These are phyloP conservation scores for Yamadazyma siamensis DNA, from an alignment of 1,139 yeast species.

Conservation along the genomic window DNA sequence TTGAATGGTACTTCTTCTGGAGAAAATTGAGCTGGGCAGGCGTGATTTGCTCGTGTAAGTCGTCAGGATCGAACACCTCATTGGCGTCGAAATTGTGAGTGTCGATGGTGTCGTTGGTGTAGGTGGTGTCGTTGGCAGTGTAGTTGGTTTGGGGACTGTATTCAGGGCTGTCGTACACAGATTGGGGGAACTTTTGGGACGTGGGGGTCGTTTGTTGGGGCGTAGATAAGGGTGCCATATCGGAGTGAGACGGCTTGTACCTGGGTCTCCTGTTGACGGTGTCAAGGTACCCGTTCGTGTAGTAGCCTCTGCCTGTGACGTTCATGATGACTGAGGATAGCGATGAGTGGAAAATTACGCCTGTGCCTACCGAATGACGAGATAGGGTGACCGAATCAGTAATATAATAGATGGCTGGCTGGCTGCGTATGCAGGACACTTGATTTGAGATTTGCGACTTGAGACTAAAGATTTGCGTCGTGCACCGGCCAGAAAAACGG, in stretches of 20 bases:
- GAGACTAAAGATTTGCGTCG: too few relatives aligned
- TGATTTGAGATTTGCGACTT: too few relatives aligned
- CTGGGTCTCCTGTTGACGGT: slow-evolving; percentile 13
- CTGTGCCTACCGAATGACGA: too few relatives aligned
- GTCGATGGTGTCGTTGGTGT: slow-evolving; percentile 6
- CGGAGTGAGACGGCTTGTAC: too few relatives aligned
- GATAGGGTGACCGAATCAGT: too few relatives aligned
- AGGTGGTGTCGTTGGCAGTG: slow-evolving; percentile 6
- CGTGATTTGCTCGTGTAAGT: slow-evolving; percentile 30
- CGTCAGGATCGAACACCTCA: slow-evolving; percentile 27
- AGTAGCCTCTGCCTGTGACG: slow-evolving; percentile 28
- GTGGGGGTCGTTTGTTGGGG: slow-evolving; percentile 2
- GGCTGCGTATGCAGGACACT: too few relatives aligned
- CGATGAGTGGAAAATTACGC: too few relatives aligned
- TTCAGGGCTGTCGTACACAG: too few relatives aligned
- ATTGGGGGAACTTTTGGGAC: slow-evolving; percentile 5
- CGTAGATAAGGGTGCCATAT: too few relatives aligned
- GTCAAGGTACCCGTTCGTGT: slow-evolving; percentile 23
- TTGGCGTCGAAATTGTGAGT: slow-evolving; percentile 7
- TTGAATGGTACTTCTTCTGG: slow-evolving; percentile 14
- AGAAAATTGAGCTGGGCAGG: slow-evolving; percentile 35
- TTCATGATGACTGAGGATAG: slow-evolving; percentile 26
- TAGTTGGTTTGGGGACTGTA: slow-evolving; percentile 12
- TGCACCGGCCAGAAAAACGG: too few relatives aligned
- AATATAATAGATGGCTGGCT: too few relatives aligned